Evolutionary conservation across 176 grass and related monocot species (phyloP).

Genomic region (Phoenix roebelenii): DNA sequence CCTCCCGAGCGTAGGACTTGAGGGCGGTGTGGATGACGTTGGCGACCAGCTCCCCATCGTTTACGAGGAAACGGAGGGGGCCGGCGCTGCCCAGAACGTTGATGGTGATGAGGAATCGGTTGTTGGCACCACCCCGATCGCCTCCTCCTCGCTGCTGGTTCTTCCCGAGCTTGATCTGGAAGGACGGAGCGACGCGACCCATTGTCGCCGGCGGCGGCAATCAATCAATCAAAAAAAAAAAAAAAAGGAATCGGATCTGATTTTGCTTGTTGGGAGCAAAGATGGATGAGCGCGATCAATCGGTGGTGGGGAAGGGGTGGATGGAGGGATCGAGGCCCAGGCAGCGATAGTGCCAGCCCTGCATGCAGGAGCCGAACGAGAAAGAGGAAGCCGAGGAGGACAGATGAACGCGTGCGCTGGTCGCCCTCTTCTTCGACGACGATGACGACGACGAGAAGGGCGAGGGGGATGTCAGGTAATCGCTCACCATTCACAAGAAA

Average conservation of each 20-base stretch:
- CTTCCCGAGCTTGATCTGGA: constrained; percentile 35
- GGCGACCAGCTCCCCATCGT: constrained; percentile 47
- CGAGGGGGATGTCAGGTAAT: constrained; percentile 24
- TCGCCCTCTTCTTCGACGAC: constrained; percentile 27
- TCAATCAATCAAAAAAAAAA: too few relatives aligned
- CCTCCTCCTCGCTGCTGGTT: not conserved
- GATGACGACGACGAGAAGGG: not conserved
- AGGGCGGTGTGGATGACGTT: constrained; percentile 41
- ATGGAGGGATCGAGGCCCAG: constrained; percentile 62
- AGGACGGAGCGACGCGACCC: constrained; percentile 7
- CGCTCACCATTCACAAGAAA: constrained; percentile 71
- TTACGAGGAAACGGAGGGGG: constrained; percentile 49
- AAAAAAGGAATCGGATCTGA: too few relatives aligned
- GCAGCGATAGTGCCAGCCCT: constrained; percentile 86
- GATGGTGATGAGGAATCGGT: constrained; percentile 48
- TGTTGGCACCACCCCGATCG: constrained; percentile 19
- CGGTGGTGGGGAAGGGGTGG: not conserved
- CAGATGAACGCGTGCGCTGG: constrained; percentile 7
- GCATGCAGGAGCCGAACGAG: constrained; percentile 74
- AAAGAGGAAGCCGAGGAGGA: constrained; percentile 10
- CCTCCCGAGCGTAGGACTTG: constrained; percentile 48
- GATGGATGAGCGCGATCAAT: not conserved
- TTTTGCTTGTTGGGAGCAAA: not conserved
- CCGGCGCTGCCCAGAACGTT: constrained; percentile 74
- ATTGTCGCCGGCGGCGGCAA: not conserved